Evolutionary conservation across 2,329 filamentous ascomycete species (phyloP).

Genomic region (Trichoderma sp.): DNA sequence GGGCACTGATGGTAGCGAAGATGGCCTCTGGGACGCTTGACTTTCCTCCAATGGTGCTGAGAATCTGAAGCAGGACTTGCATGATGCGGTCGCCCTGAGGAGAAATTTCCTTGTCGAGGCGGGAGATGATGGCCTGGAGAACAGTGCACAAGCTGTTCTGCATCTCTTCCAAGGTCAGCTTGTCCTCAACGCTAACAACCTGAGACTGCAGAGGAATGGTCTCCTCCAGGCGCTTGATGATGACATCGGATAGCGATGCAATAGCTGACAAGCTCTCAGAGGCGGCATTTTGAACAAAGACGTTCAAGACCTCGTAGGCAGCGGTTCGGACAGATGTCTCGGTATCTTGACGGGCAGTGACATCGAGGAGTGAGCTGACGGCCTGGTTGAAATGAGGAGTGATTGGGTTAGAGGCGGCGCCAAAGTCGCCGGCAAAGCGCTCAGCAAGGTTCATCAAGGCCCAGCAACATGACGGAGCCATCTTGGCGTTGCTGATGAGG

Average conservation of each 20-base stretch:
- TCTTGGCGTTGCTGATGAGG: conserved; percentile 88
- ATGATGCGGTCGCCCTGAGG: conserved; percentile 94
- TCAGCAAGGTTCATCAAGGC: conserved; percentile 98
- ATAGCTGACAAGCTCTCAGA: conserved; percentile 81
- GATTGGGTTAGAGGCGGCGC: conserved; percentile 75
- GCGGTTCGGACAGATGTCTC: conserved; percentile 92
- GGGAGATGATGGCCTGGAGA: conserved; percentile 85
- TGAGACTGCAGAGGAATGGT: conserved; percentile 88
- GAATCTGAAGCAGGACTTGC: conserved; percentile 79
- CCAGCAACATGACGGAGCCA: conserved; percentile 98
- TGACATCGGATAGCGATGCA: conserved; percentile 80
- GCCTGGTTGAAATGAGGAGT: conserved; percentile 93
- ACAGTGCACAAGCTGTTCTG: conserved; percentile 94
- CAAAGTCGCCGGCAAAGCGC: conserved; percentile 85
- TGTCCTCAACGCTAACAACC: conserved; percentile 95
- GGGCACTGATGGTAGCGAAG: conserved; percentile 88
- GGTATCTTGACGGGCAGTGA: conserved; percentile 79
- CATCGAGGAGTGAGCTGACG: conserved; percentile 78
- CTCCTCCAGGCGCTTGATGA: conserved; percentile 87
- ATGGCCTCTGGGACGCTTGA: conserved; percentile 93
- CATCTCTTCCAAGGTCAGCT: conserved; percentile 94
- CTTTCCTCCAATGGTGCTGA: conserved; percentile 76
- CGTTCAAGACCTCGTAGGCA: conserved; percentile 94
- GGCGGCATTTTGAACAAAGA: conserved; percentile 89
- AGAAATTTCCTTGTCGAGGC: conserved; percentile 86